Percentiles rank a stretch among this genome's conserved stretches.
phyloP scores from a whole-genome alignment of 2,329 filamentous ascomycete genomes.

The Aspergillus sp. region DNA sequence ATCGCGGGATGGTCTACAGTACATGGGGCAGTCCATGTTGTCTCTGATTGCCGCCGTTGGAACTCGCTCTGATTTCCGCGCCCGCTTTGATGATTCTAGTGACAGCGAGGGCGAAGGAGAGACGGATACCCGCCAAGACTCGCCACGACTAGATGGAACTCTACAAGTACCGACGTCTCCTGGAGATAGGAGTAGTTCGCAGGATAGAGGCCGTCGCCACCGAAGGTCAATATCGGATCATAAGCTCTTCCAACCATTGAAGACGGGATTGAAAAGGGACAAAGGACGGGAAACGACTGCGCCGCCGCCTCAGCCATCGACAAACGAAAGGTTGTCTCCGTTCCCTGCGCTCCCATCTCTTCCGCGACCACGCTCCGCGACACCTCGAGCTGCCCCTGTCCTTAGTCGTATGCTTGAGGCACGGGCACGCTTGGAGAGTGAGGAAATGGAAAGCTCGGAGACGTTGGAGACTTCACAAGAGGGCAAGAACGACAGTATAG shows the following conservation, averaged over 20 bases:
- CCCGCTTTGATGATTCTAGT: constrained; percentile 80
- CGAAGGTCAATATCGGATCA: constrained; percentile 67
- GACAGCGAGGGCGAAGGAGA: constrained; percentile 74
- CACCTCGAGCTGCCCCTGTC: constrained; percentile 65
- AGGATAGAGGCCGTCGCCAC: constrained; percentile 53
- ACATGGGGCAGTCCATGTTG: constrained; percentile 94
- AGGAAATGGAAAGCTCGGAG: constrained; percentile 26
- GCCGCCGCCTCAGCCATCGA: constrained; percentile 22
- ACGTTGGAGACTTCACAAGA: constrained; percentile 26
- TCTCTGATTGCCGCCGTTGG: constrained; percentile 89
- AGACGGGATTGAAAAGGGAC: constrained; percentile 48
- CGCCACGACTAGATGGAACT: constrained; percentile 8
- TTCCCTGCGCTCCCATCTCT: constrained; percentile 26
- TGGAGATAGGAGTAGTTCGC: constrained; percentile 22
- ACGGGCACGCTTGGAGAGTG: constrained; percentile 60
- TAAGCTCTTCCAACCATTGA: constrained; percentile 65
- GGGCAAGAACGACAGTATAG: constrained; percentile 56
- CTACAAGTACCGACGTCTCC: constrained; percentile 1
- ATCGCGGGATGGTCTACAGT: constrained; percentile 54
- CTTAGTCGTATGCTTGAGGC: constrained; percentile 80
- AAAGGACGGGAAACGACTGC: constrained; percentile 30
- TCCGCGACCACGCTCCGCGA: constrained; percentile 39
- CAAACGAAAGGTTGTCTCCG: constrained; percentile 23
- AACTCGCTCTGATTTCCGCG: constrained; percentile 79
- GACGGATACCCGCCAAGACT: constrained; percentile 33